Evolutionary conservation across 805 yeast species (phyloP), one percentile per base, ranked within the genome.

Genomic region (Cyberlindnera nakhonratchasimensis): DNA sequence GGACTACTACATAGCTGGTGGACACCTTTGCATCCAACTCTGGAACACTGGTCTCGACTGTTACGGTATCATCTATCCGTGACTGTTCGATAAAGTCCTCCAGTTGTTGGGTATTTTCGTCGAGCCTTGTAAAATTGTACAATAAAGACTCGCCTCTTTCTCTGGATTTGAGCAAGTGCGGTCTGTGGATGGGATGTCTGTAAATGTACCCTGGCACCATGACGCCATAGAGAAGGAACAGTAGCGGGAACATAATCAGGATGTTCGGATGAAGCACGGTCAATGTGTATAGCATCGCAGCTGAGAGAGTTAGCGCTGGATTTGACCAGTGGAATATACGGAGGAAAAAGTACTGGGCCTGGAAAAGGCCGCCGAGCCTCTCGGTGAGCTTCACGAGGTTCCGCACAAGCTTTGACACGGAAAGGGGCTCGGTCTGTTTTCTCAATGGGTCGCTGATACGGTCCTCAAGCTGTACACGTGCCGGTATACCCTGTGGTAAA

Each of bases 251-350:
- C 1, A 79, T 70, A 29, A 84, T 61, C 11, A 86, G 65, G 37
- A 84, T 61, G 57, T 79, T 79, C 0, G 96, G 96, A 65, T 84
- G 75, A 26, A 82, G 61, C 53, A 93, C 84, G 1, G 81, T 65
- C 46, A 79, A 70, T 0, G 96, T 81, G 50, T 83, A 80, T 1
- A 79, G 47, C 5, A 82, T 65, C 40, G 87, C 62, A 18, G 68
- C 58, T 1, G 82, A 67, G 5, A 89, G 49, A 0, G 96, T 89
- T 47, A 78, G 73, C 0, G 85, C 69, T 0, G 95, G 90, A 21
- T 72, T 69, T 45, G 79, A 76, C 97, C 97, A 90, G 5, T 86
- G 75, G 19, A 86, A 45, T 1, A 85, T 57, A 37, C 78, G 75
- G 6, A 80, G 67, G 1, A 82, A 31, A 2, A 79, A 77, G 50